Percentiles rank a stretch among this genome's conserved stretches.
These are phyloP conservation scores for Brassica cretica DNA, from an alignment of 345 rosid species.

Conservation along the genomic window DNA sequence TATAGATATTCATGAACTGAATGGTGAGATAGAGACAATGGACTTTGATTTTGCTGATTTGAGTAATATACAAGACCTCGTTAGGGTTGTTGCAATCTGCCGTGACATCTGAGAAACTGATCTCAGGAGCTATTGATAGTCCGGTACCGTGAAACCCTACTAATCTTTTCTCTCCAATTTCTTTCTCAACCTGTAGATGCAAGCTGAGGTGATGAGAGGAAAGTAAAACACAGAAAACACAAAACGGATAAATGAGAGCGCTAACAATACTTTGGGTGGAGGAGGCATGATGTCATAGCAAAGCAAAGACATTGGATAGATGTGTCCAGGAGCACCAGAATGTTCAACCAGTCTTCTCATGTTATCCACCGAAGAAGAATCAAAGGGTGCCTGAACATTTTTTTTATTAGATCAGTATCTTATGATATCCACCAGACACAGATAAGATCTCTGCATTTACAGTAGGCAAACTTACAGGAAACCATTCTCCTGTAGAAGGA, in stretches of 20 bases:
- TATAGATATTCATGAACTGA: neutral
- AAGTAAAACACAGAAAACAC: neutral
- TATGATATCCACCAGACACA: conserved; percentile 10
- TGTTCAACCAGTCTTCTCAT: conserved; percentile 87
- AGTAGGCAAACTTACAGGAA: conserved; percentile 61
- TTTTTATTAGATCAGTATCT: conserved; percentile 38
- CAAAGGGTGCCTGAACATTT: conserved; percentile 76
- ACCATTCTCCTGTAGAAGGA: conserved; percentile 74
- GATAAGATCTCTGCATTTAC: conserved; percentile 4
- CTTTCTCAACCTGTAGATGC: conserved; percentile 77
- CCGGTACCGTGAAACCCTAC: conserved; percentile 71
- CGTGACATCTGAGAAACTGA: conserved; percentile 55
- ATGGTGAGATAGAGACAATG: neutral
- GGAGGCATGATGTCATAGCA: conserved; percentile 98
- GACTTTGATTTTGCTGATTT: neutral
- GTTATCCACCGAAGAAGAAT: conserved; percentile 86
- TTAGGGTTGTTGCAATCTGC: conserved; percentile 59
- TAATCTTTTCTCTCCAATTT: conserved; percentile 86
- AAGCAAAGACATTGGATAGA: conserved; percentile 75
- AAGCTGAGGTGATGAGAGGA: conserved; percentile 25
- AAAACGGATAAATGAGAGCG: neutral
- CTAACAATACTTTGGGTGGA: conserved; percentile 59
- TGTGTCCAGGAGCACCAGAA: conserved; percentile 78
- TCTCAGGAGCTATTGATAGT: conserved; percentile 64
- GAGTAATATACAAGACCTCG: conserved; percentile 55